Conservation (phyloP, 495 filamentous ascomycete genomes). For the Aspergillus panamensis region DNA sequence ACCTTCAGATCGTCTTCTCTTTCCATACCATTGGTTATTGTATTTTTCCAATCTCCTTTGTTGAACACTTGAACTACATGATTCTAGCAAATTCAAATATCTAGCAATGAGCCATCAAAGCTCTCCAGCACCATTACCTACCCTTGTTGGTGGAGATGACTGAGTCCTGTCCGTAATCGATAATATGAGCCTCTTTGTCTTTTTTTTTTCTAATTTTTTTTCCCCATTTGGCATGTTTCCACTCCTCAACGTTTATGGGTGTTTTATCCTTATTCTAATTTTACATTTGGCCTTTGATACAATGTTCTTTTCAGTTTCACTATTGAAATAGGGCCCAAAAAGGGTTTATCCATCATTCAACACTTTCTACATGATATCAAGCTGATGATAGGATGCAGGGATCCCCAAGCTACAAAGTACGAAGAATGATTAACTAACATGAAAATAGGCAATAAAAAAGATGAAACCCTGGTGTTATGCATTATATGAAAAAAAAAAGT, state of each 20-base stretch:
- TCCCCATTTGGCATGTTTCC: neutral
- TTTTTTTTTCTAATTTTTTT: neutral
- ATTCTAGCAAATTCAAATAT: conserved; percentile 41
- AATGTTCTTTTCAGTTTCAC: neutral
- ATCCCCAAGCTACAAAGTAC: too few relatives aligned
- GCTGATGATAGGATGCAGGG: too few relatives aligned
- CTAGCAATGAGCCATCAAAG: conserved; percentile 32
- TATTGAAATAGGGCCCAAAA: too few relatives aligned
- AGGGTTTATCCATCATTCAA: too few relatives aligned
- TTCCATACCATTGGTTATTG: conserved; percentile 41
- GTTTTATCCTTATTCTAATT: neutral
- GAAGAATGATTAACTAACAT: too few relatives aligned
- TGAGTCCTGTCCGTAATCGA: conserved; percentile 22
- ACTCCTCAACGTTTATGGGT: too few relatives aligned
- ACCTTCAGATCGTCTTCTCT: conserved; percentile 18
- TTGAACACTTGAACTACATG: conserved; percentile 37
- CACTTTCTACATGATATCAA: too few relatives aligned
- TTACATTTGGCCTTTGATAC: neutral
- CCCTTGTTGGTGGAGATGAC: conserved; percentile 8
- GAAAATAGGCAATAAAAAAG: too few relatives aligned
- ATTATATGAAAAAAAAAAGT: too few relatives aligned
- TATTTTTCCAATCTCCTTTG: conserved; percentile 40
- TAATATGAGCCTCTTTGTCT: conserved; percentile 10
- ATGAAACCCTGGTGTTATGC: too few relatives aligned
- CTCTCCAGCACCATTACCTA: conserved; percentile 11